A percentile compares a stretch with the other conserved stretches of the same genome.
Evolutionary conservation across 2,329 filamentous ascomycete genomes (phyloP).

Genomic region (Venturia effusa): DNA sequence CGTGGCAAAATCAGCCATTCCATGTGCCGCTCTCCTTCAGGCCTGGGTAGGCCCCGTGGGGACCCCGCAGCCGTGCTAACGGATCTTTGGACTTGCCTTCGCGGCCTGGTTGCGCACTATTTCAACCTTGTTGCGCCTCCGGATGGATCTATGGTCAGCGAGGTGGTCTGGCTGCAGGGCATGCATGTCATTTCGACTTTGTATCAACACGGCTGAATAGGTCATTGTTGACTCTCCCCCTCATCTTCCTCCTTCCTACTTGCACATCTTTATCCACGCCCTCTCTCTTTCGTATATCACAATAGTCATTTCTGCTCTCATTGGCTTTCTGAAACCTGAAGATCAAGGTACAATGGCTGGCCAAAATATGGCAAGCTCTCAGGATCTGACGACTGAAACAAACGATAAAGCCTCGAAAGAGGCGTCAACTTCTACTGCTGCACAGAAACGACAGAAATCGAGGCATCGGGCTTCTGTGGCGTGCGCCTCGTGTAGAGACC

Average conservation of each 20-base stretch:
- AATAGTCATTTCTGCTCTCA: no score
- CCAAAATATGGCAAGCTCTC: slow-evolving; percentile 7
- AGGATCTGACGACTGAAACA: slow-evolving; percentile 7
- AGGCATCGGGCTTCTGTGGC: slow-evolving; percentile 41
- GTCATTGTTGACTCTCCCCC: slow-evolving; percentile 5
- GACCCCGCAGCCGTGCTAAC: background rate
- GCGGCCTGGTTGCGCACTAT: background rate
- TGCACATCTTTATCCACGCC: background rate
- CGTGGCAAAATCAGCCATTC: background rate
- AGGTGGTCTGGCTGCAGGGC: background rate
- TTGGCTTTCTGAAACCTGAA: background rate
- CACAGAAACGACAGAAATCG: slow-evolving; percentile 20
- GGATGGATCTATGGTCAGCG: background rate
- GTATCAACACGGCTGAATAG: background rate
- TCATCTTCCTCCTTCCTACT: background rate
- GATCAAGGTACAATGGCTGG: background rate
- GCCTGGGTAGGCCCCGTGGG: background rate
- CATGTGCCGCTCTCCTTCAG: background rate
- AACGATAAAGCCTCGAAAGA: slow-evolving; percentile 1
- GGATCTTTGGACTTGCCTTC: background rate
- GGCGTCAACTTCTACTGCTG: background rate
- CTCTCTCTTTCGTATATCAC: background rate
- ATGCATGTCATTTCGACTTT: background rate
- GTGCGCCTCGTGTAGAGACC: slow-evolving; percentile 42
- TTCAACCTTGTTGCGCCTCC: background rate